phyloP scores from a whole-genome alignment of 2,329 filamentous ascomycete genomes.

The Ciborinia camelliae region DNA sequence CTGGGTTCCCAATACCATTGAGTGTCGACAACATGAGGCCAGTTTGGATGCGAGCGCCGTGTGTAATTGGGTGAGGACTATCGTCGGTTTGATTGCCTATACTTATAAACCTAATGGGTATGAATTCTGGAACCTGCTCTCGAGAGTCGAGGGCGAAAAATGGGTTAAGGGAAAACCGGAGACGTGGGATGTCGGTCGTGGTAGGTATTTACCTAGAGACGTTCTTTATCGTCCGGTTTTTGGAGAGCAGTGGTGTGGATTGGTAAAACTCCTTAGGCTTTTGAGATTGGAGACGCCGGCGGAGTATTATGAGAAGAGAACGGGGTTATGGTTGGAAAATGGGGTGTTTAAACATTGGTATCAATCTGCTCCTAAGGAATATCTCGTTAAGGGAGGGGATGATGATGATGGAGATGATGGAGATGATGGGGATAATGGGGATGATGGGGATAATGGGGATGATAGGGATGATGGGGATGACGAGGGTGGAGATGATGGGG shows the following conservation, averaged over 20 bases:
- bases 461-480: no score
- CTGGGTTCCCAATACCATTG: slow-evolving; percentile 23
- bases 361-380: background rate
- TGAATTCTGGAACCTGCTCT: background rate
- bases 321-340: background rate
- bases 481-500: no score
- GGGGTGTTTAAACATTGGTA: background rate
- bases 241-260: slow-evolving; percentile 21
- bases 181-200: slow-evolving; percentile 11
- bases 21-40: slow-evolving; percentile 33
- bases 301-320: background rate
- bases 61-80: slow-evolving; percentile 26
- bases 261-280: slow-evolving; percentile 20
- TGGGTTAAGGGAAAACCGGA: slow-evolving; percentile 16
- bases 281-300: slow-evolving; percentile 19
- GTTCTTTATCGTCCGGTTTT: slow-evolving; percentile 20
- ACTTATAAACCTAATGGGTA: background rate
- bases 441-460: background rate
- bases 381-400: background rate
- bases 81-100: slow-evolving; percentile 23
- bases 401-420: background rate
- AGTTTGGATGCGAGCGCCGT: slow-evolving; percentile 24
- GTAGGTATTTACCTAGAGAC: background rate
- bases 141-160: slow-evolving; percentile 12
- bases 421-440: background rate